Base-by-base conservation (phyloP, 805 yeast species). In the Kurtzmaniella cleridarum region DNA sequence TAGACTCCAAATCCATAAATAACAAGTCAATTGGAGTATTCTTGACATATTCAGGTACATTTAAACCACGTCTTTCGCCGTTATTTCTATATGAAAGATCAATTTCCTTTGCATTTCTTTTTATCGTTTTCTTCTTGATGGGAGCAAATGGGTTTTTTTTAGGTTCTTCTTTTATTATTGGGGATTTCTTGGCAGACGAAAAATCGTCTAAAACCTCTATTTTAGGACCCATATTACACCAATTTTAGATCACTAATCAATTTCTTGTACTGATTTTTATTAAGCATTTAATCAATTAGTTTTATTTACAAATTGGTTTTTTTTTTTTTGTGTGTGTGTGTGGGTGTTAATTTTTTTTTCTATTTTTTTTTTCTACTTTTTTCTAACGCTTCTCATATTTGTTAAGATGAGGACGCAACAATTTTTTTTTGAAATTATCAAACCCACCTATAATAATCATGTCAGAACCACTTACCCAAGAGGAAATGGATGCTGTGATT, bases 401-500 rank as follows among this genome's bases (percentile, higher is more conserved):
- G 27, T 13, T 12, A 20, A 20, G 24, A 20, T 20, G 24, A 20
- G 24, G 5, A 20, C 24, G 17, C 32, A 28, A 4, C 6, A 17
- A n/a, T 20, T 23, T 27, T n/a, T 27, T 14, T 31, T 36, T 32
- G 15, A 18, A 18, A 14, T 36, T 13, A 23, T 16, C 28, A 12
- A 20, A 27, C 26, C 24, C 24, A 20, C 24, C 24, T 20, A 5
- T 15, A 14, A 18, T 30, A 16, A 23, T 31, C 23, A 50, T 49
- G 53, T 40, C 51, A 32, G 49, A 37, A 15, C 53, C 50, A 20
- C 62, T 76, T 27, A 59, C 73, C 5, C 85, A 79, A 55, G 96
- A 89, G 48, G 95, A 89, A 50, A 80, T 79, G 66, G 96, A 86
- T 46, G 81, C 84, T 36, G 76, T 90, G 40, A 71, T 89, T 35